A percentile compares a stretch with the other conserved stretches of the same genome.
Evolutionary conservation across 768 basidiomycete species (phyloP).

Genomic region (Lentinula edodes): DNA sequence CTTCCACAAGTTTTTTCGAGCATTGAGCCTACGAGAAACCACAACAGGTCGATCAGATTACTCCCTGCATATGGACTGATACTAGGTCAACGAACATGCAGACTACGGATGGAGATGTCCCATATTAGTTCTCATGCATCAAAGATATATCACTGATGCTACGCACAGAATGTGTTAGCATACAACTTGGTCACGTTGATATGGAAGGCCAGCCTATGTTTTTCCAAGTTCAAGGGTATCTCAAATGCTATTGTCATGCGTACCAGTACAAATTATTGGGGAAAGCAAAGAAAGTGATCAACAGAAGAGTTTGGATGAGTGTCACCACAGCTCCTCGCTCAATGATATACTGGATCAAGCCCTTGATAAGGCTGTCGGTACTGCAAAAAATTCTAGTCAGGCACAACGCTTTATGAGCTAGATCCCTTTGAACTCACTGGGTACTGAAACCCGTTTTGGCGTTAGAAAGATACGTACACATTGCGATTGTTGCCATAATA

Average conservation of each 20-base stretch:
- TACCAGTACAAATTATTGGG: slow-evolving; percentile 34
- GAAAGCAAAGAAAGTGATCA: slow-evolving; percentile 35
- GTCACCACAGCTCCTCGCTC: slow-evolving; percentile 41
- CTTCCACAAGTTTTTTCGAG: not conserved
- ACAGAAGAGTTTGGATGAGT: slow-evolving; percentile 32
- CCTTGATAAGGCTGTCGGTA: slow-evolving; percentile 33
- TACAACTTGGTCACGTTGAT: slow-evolving; percentile 44
- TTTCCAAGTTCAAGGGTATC: not conserved
- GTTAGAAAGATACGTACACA: slow-evolving; percentile 33
- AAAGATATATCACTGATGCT: not conserved
- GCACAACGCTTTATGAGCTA: not conserved
- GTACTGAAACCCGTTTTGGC: slow-evolving; percentile 30
- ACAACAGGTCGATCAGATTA: not conserved
- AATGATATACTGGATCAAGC: slow-evolving; percentile 33
- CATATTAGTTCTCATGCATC: not conserved
- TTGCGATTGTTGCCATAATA: slow-evolving; percentile 37
- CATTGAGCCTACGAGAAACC: not conserved
- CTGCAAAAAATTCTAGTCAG: slow-evolving; percentile 16
- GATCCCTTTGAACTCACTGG: slow-evolving; percentile 19
- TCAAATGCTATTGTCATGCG: not conserved
- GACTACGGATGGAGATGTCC: not conserved
- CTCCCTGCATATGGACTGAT: not conserved
- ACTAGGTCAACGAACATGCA: not conserved
- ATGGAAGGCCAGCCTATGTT: slow-evolving; percentile 38
- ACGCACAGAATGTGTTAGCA: slow-evolving; percentile 44